Percentiles rank a stretch among this genome's conserved stretches.
phyloP scores from a whole-genome alignment of 495 filamentous ascomycete species.

The Aspergillus steynii region DNA sequence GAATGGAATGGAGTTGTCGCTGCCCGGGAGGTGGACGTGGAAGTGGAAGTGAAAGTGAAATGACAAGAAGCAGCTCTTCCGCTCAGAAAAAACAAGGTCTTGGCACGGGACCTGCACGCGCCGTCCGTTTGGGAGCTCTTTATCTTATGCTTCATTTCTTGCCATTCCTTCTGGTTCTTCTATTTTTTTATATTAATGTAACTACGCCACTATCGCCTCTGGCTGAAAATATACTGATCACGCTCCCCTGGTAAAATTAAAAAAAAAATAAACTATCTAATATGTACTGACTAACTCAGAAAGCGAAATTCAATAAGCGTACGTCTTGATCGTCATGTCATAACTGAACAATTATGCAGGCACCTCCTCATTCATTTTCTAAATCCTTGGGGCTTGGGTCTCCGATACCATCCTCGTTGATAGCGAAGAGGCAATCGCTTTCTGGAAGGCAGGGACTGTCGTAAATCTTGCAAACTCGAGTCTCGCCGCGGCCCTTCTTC shows the following conservation, averaged over 20 bases:
- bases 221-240: too few relatives aligned
- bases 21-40: conserved; percentile 17
- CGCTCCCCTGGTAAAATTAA: too few relatives aligned
- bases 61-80: conserved; percentile 38
- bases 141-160: neutral
- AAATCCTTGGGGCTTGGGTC: conserved; percentile 94
- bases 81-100: conserved; percentile 47
- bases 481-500: conserved; percentile 94
- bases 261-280: conserved; percentile 8
- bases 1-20: conserved; percentile 23
- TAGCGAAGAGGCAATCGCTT: conserved; percentile 94
- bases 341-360: neutral
- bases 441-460: conserved; percentile 96
- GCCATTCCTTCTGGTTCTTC: neutral
- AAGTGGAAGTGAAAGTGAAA: neutral
- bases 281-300: conserved; percentile 17
- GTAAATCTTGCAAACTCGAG: conserved; percentile 97
- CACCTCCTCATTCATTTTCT: conserved; percentile 64
- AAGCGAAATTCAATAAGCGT: neutral
- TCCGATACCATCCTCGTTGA: conserved; percentile 93
- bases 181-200: too few relatives aligned
- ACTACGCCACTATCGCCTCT: too few relatives aligned
- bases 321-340: neutral
- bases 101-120: conserved; percentile 29
- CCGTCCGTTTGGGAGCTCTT: too few relatives aligned